Percentiles rank a stretch among this genome's conserved stretches.
Conservation (phyloP, 2,329 filamentous ascomycete genomes). For the Nemania serpens region DNA sequence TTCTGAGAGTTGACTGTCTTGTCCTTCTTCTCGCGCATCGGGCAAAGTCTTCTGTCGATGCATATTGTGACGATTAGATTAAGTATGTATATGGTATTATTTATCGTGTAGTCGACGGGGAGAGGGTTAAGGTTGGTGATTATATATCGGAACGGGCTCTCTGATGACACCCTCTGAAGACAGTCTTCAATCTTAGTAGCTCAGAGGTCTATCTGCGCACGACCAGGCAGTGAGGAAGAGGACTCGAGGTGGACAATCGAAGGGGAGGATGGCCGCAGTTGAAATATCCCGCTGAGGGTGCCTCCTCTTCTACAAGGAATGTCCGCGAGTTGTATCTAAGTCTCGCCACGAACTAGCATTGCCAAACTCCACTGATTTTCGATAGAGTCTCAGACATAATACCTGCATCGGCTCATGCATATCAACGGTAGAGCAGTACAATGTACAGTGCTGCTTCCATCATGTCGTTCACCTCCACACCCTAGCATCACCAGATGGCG, state of each 20-base stretch:
- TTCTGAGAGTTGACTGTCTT: conserved; percentile 20
- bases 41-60: background rate
- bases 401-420: conserved; percentile 14
- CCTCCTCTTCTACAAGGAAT: conserved; percentile 13
- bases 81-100: no score
- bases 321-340: conserved; percentile 2
- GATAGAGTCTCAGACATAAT: conserved; percentile 16
- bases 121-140: background rate
- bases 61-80: conserved; percentile 6
- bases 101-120: background rate
- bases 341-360: conserved; percentile 10
- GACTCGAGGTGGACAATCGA: background rate
- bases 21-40: conserved; percentile 10
- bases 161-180: no score
- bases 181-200: background rate
- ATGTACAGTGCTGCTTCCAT: conserved; percentile 1
- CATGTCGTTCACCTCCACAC: background rate
- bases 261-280: background rate
- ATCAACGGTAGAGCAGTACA: conserved; percentile 8
- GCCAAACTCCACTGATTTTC: conserved; percentile 1
- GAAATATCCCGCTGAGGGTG: background rate
- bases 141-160: background rate
- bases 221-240: background rate
- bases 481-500: no score
- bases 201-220: background rate